Percentiles rank a stretch among this genome's conserved stretches.
Evolutionary conservation across 192 early-diverging fungal genomes (phyloP).

Genomic region (Geranomyces michiganensis): DNA sequence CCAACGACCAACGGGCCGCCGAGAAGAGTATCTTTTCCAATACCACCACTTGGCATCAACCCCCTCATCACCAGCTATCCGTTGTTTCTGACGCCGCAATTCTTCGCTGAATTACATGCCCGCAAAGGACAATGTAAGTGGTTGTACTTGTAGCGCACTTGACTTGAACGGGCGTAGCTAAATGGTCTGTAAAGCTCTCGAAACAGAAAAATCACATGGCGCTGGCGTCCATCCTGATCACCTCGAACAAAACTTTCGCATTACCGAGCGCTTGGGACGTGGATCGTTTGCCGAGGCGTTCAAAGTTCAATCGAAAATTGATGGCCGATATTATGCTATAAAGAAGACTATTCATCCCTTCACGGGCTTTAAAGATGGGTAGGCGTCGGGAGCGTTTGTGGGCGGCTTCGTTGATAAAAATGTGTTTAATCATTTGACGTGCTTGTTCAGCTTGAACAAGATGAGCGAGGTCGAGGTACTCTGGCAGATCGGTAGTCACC

Average conservation of each 20-base stretch:
- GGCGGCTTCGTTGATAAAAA: neutral
- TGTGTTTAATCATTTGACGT: neutral
- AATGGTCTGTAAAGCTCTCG: slow-evolving; percentile 17
- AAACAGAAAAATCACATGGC: slow-evolving; percentile 3
- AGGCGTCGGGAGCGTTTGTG: neutral
- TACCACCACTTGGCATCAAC: slow-evolving; percentile 4
- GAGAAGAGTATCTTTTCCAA: neutral
- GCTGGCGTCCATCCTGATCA: slow-evolving; percentile 57
- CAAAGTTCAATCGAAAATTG: slow-evolving; percentile 68
- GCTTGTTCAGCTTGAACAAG: slow-evolving; percentile 54
- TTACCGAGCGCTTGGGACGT: slow-evolving; percentile 66
- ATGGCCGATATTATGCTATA: slow-evolving; percentile 74
- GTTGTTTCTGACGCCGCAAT: slow-evolving; percentile 30
- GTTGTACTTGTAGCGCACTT: neutral
- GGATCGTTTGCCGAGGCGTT: slow-evolving; percentile 83
- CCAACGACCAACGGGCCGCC: slow-evolving; percentile 18
- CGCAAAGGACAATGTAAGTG: slow-evolving; percentile 25
- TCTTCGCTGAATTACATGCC: slow-evolving; percentile 23
- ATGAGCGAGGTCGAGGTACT: slow-evolving; percentile 84
- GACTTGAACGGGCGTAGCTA: neutral
- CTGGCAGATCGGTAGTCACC: slow-evolving; percentile 62
- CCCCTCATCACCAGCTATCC: slow-evolving; percentile 36
- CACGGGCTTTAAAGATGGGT: slow-evolving; percentile 71
- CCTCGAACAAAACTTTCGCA: slow-evolving; percentile 71
- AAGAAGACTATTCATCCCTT: slow-evolving; percentile 77